Percentiles rank a stretch among this genome's conserved stretches.
These are phyloP conservation scores for Exophiala mesophila DNA, from an alignment of 2,329 filamentous ascomycete species.

Conservation along the genomic window DNA sequence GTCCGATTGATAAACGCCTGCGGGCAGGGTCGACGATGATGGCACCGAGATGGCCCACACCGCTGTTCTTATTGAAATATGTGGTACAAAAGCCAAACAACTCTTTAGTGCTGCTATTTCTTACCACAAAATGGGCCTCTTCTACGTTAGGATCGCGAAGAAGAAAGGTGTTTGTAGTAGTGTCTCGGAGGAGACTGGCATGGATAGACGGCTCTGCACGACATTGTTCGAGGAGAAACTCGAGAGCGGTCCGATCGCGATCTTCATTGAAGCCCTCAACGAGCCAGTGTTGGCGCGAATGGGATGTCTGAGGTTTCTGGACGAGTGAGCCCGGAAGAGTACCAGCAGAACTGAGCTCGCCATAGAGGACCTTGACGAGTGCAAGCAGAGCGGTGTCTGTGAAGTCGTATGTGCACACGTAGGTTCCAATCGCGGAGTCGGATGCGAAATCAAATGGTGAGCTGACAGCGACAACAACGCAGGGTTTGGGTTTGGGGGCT, in stretches of 20 bases:
- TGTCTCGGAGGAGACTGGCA: constrained; percentile 49
- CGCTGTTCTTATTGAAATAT: constrained; percentile 67
- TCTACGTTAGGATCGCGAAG: constrained; percentile 65
- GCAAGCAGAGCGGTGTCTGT: constrained; percentile 87
- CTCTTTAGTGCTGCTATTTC: constrained; percentile 86
- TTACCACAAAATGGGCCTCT: constrained; percentile 84
- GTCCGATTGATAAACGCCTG: constrained; percentile 82
- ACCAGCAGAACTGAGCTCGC: constrained; percentile 59
- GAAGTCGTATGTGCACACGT: constrained; percentile 94
- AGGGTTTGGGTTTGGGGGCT: constrained; percentile 62
- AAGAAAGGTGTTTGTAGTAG: constrained; percentile 70
- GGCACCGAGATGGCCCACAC: constrained; percentile 71
- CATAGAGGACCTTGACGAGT: constrained; percentile 76
- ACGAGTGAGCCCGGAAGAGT: constrained; percentile 66
- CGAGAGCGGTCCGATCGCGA: constrained; percentile 67
- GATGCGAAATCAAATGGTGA: constrained; percentile 96
- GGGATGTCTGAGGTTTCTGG: constrained; percentile 66
- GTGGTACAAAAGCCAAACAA: constrained; percentile 90
- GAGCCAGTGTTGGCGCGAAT: constrained; percentile 91
- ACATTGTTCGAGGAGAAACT: constrained; percentile 67
- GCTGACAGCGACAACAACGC: constrained; percentile 88
- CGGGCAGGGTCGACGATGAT: constrained; percentile 86
- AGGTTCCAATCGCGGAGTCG: constrained; percentile 84
- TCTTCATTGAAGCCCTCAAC: constrained; percentile 82
- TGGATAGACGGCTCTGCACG: constrained; percentile 52